Conservation (phyloP, 2,329 filamentous ascomycete species). For the Stemphylium beticola region DNA sequence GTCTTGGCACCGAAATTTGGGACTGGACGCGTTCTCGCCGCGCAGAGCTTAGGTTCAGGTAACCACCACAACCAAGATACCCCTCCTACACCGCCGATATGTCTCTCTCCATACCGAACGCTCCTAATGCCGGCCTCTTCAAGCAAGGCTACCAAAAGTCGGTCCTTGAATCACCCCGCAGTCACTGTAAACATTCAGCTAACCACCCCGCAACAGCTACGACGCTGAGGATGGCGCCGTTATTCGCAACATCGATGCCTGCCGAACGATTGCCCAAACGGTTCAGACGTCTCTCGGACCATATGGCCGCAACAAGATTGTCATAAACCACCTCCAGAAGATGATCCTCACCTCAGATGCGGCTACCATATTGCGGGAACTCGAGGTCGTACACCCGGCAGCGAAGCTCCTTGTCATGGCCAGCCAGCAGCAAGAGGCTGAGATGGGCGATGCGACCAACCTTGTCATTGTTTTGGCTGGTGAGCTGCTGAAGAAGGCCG, state of each 20-base stretch:
- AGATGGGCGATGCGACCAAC: slow-evolving; percentile 99
- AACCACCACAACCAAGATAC: slow-evolving; percentile 40
- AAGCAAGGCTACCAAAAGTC: slow-evolving; percentile 97
- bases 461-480: slow-evolving; percentile 95
- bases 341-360: slow-evolving; percentile 99
- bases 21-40: slow-evolving; percentile 37
- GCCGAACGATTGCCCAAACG: slow-evolving; percentile 91
- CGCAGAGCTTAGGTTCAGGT: slow-evolving; percentile 19
- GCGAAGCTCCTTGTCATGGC: slow-evolving; percentile 99
- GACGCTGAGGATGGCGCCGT: slow-evolving; percentile 99
- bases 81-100: slow-evolving; percentile 60
- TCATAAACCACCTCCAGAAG: slow-evolving; percentile 99
- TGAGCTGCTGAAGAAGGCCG: slow-evolving; percentile 94
- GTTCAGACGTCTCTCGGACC: slow-evolving; percentile 97
- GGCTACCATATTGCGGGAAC: slow-evolving; percentile 93
- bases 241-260: slow-evolving; percentile 97
- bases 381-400: slow-evolving; percentile 97
- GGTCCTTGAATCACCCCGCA: slow-evolving; percentile 43
- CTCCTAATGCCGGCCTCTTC: slow-evolving; percentile 91
- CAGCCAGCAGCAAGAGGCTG: slow-evolving; percentile 96
- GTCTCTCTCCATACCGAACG: slow-evolving; percentile 95
- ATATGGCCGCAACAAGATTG: slow-evolving; percentile 98
- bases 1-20: slow-evolving; percentile 27
- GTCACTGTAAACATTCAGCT: slow-evolving; percentile 25
- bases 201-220: slow-evolving; percentile 70